Evolutionary conservation across 169 alveolate species (phyloP), one percentile per base, ranked within the genome.

Genomic region (Blepharisma undulans): DNA sequence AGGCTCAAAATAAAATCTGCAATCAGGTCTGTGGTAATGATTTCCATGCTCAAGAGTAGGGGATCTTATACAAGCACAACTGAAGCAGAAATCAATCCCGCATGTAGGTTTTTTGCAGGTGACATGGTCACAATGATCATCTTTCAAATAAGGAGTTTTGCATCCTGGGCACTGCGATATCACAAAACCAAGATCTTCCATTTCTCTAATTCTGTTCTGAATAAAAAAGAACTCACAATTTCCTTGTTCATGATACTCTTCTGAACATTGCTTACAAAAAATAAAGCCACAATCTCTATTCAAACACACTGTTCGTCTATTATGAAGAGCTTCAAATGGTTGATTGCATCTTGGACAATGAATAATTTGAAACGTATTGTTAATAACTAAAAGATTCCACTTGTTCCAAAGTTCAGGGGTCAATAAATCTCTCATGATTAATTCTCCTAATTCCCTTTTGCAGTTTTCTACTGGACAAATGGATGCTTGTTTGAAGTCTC

Each of bases 21-120:
- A 92, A 32, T 84, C 86, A 29, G 74, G 80, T 74, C 92, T n/a
- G 48, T 92, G 94, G 72, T 86, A 92, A 78, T 92, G 92, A 80
- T 87, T 88, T 72, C 94, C 94, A 88, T 88, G 92, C 21, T 10
- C 78, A 8, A 87, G 7, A 12, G 34, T 88, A 5, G 94, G 92
- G 5, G 30, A 30, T 91, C 94, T 91, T 33, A 61, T 66, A 0
- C 61, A 29, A 22, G 92, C 60, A 82, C 94, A 91, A 1, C 10
- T 66, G 87, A 90, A 86, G 19, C 92, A 86, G 33, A 86, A 84
- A 21, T 87, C 94, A 14, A n/a, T 85, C 33, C 79, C 71, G 16
- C 92, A 87, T 6, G 22, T 71, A 18, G 25, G 25, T 7, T 72
- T 4, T 34, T 2, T 22, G 87, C 94, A 86, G 10, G 27, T 87